Evolutionary conservation across 768 basidiomycete species (phyloP).

Genomic region (Goffeauzyma gilvescens): DNA sequence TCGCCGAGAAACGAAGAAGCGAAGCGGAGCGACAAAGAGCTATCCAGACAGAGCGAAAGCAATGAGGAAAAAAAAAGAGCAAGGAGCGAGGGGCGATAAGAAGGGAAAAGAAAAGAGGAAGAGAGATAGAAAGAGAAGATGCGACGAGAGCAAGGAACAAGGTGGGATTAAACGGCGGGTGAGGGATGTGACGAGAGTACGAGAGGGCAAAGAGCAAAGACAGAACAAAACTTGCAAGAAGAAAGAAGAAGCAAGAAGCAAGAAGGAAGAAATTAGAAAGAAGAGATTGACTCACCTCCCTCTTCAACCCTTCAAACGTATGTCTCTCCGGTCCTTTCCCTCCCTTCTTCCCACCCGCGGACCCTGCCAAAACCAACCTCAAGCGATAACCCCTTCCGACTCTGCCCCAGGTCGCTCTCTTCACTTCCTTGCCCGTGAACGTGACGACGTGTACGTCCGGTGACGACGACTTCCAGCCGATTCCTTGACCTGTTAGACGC

Average conservation of each 20-base stretch:
- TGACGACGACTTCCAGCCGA: conserved; percentile 64
- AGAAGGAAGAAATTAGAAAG: too few relatives aligned
- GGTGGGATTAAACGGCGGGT: too few relatives aligned
- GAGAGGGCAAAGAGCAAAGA: background rate
- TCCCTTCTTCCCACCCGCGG: background rate
- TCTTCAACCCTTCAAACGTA: conserved; percentile 81
- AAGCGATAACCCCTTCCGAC: background rate
- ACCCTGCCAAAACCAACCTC: background rate
- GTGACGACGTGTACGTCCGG: conserved; percentile 43
- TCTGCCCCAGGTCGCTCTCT: conserved; percentile 17
- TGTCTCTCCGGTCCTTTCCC: conserved; percentile 47
- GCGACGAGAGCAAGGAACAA: too few relatives aligned
- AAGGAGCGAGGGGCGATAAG: too few relatives aligned
- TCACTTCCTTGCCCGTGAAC: conserved; percentile 16
- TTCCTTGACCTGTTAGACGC: conserved; percentile 69
- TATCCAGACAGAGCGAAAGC: too few relatives aligned
- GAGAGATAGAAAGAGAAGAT: too few relatives aligned
- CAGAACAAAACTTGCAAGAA: conserved; percentile 1
- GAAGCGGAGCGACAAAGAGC: too few relatives aligned
- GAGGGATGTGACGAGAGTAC: too few relatives aligned
- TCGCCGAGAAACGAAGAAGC: too few relatives aligned
- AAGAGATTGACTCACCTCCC: conserved; percentile 65
- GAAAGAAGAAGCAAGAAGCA: too few relatives aligned
- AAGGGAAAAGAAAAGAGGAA: too few relatives aligned
- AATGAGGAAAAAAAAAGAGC: too few relatives aligned